Conservation (phyloP, 805 yeast genomes). For the Wickerhamiella sergipiensis region DNA sequence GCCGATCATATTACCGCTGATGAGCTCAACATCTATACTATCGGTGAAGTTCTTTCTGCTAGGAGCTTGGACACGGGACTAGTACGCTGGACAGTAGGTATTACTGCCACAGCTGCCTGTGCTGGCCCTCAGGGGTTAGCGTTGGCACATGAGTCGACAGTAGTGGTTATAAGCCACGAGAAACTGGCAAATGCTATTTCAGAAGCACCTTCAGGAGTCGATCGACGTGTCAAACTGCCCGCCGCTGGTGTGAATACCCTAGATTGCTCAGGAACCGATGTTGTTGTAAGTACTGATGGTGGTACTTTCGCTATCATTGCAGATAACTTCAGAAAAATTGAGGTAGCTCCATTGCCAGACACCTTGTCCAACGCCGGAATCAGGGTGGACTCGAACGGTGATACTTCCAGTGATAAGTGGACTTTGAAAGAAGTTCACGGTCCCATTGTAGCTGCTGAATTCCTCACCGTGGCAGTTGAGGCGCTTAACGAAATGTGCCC, state of each 20-base stretch:
- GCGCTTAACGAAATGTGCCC: not conserved
- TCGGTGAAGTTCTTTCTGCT: conserved; percentile 7
- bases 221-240: not conserved
- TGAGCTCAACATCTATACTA: conserved; percentile 4
- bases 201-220: not conserved
- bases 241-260: not conserved
- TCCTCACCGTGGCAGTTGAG: not conserved
- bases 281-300: not conserved
- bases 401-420: not conserved
- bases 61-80: conserved; percentile 10
- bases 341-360: not conserved
- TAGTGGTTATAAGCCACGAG: not conserved
- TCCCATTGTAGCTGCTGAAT: not conserved
- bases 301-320: not conserved
- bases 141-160: not conserved
- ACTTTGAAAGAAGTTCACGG: not conserved
- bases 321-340: not conserved
- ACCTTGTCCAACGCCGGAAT: not conserved
- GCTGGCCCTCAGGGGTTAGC: not conserved
- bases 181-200: not conserved
- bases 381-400: not conserved
- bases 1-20: conserved; percentile 4
- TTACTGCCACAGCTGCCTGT: not conserved
- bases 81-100: conserved; percentile 6
- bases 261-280: not conserved